Evolutionary conservation across 495 filamentous ascomycete genomes (phyloP), one percentile per base, ranked within the genome.

Genomic region (Geopyxis carbonaria): DNA sequence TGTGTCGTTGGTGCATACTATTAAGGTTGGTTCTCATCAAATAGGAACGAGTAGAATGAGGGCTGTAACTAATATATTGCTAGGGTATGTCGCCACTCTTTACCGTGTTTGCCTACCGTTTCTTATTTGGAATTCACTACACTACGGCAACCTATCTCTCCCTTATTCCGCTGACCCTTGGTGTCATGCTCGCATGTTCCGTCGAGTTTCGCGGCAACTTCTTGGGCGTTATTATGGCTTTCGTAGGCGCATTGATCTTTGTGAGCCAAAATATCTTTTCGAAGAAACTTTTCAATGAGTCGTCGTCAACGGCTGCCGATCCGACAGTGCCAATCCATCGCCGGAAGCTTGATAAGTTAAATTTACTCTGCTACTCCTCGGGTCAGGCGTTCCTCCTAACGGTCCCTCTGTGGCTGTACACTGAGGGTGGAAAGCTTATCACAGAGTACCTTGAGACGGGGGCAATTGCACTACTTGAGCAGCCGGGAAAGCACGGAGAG

Each of bases 181-280:
- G 89, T 24, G 89, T 99, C 22, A 81, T 92, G 70, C 72, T 99
- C 43, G 89, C 89, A 10, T 99, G 89, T 50, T 91, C 84, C 14
- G 81, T 83, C 9, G 79, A 84, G 42, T 78, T 91, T 43, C 76
- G 70, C 15, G 89, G 80, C 14, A 82, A 95, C 53, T 70, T 93
- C 46, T 69, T 86, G 27, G 89, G 89, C 8, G 79, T 99, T 16
- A 45, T 84, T 10, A 86, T 80, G 51, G 91, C 89, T 20, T 75
- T 95, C 23, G 63, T 80, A 13, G 83, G 78, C 20, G 80, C 91
- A 24, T 61, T 95, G 23, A 80, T 99, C 45, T 99, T 99, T 56
- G 89, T 99, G 11, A 92, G 84, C 0, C 89, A 99, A 55, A 99
- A 99, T 55, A 99, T 99, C 40, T 93, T 93, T 48, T 94, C 87